Base-by-base conservation (phyloP, 2,329 filamentous ascomycete genomes). In the Diaporthe sp. region DNA sequence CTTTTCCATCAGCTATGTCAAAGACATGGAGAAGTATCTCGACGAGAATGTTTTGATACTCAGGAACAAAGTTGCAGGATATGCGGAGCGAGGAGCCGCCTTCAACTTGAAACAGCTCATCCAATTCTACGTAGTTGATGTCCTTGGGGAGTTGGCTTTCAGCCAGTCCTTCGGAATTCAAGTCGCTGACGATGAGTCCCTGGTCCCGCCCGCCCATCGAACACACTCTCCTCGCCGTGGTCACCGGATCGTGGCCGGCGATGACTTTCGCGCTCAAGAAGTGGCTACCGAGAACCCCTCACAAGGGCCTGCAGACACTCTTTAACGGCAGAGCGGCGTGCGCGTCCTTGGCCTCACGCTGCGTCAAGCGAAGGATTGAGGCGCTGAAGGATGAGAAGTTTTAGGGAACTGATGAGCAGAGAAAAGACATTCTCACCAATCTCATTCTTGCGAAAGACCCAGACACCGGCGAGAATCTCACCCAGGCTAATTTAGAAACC, bases 381-480 rank as follows among this genome's bases (percentile, higher is more conserved):
- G 44, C 63, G n/a, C 22, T 66, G 22, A 7, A 50, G 15, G 63
- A 66, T 7, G 44, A n/a, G 9, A 25, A 37, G 32, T 51, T 15
- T 13, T 15, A 66, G 44, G 44, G 30, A 4, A 15, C 5, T 12
- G 44, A 27, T 13, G 47, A 37, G 30, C 19, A 80, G 68, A 77
- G 79, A 25, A 82, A 82, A 50, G 80, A 83, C 42, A 76, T 83
- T 13, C 73, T 84, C 10, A 83, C 82, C 0, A 82, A 80, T 70
- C 69, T 84, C n/a, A 83, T 84, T 12, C n/a, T 79, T 19, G 81
- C 82, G 0, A 81, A 78, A 32, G 74, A 83, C 69, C 83, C 82
- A 2, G 81, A 83, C 22, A 83, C 81, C 1, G 81, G 82, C 0
- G 78, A 79, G 42, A 71, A 55, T 1, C 75, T 84, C n/a, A 78